Evolutionary conservation across 768 basidiomycete species (phyloP).

Genomic region (Podaxis sp.): DNA sequence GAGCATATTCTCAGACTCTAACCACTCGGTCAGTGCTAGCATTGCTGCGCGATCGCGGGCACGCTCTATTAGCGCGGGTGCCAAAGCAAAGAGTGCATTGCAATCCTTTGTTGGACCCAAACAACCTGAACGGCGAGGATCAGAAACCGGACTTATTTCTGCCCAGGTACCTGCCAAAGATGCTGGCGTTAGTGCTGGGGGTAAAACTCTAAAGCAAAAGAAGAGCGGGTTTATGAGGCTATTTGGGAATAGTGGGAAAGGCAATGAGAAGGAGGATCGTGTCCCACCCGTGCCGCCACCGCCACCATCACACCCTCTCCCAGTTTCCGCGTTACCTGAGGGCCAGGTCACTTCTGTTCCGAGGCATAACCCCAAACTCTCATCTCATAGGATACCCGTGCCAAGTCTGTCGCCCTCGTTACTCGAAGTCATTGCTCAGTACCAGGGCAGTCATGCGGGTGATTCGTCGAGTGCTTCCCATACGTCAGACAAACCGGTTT

Average conservation of each 20-base stretch:
- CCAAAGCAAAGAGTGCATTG: slow-evolving; percentile 49
- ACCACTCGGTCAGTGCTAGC: not conserved
- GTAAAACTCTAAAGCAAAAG: slow-evolving; percentile 65
- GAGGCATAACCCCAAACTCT: slow-evolving; percentile 25
- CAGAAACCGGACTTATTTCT: slow-evolving; percentile 31
- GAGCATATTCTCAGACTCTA: not conserved
- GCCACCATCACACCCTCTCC: slow-evolving; percentile 37
- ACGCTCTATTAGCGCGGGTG: slow-evolving; percentile 63
- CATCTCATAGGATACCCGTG: slow-evolving; percentile 40
- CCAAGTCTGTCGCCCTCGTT: slow-evolving; percentile 39
- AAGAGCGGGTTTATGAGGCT: slow-evolving; percentile 82
- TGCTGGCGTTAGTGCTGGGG: slow-evolving; percentile 22
- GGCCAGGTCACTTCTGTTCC: slow-evolving; percentile 22
- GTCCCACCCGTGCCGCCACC: slow-evolving; percentile 44
- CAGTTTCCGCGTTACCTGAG: slow-evolving; percentile 14
- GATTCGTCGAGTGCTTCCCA: slow-evolving; percentile 14
- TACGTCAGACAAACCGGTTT: slow-evolving; percentile 3
- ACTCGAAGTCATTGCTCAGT: slow-evolving; percentile 24
- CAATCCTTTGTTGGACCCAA: slow-evolving; percentile 42
- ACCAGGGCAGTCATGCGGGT: slow-evolving; percentile 4
- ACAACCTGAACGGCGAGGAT: slow-evolving; percentile 43
- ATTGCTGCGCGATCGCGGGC: slow-evolving; percentile 35
- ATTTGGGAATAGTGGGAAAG: slow-evolving; percentile 53
- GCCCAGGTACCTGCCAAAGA: slow-evolving; percentile 15
- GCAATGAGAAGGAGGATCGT: slow-evolving; percentile 47